Evolutionary conservation across 208 protist genomes (phyloP).

Genomic region (Herpetomonas samuelpessoai): DNA sequence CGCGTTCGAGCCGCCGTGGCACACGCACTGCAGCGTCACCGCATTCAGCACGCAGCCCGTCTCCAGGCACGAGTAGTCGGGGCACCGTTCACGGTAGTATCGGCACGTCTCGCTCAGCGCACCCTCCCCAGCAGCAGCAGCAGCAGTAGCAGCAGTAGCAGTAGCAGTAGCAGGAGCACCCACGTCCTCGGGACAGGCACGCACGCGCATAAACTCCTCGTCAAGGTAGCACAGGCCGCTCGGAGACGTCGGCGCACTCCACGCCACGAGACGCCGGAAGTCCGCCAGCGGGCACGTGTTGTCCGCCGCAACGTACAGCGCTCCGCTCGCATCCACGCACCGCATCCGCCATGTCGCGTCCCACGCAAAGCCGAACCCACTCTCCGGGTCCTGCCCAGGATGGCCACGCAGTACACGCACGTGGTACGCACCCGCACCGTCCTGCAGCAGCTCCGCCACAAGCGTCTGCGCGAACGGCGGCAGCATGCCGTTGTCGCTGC

Average conservation of each 20-base stretch:
- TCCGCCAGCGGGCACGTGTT: conserved; percentile 1
- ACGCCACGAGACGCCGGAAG: neutral
- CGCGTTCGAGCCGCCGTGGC: neutral
- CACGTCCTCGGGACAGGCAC: conserved; percentile 13
- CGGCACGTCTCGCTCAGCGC: conserved; percentile 13
- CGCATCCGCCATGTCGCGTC: conserved; percentile 33
- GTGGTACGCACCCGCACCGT: conserved; percentile 19
- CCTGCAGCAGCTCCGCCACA: conserved; percentile 44
- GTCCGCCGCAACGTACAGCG: neutral
- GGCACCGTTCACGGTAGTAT: conserved; percentile 23
- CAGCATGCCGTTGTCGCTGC: conserved; percentile 16
- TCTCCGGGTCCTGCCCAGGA: conserved; percentile 35
- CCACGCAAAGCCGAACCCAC: conserved; percentile 32
- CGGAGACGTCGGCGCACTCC: conserved; percentile 5
- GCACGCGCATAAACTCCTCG: conserved; percentile 17
- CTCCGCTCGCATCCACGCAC: neutral
- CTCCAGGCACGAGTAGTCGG: conserved; percentile 18
- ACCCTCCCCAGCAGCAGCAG: too few relatives aligned
- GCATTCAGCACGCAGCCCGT: conserved; percentile 17
- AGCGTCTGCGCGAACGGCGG: conserved; percentile 39
- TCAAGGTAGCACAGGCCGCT: conserved; percentile 15
- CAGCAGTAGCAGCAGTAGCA: conserved; percentile 17
- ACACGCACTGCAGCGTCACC: conserved; percentile 22
- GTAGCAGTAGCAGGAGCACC: conserved; percentile 12
- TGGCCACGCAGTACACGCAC: conserved; percentile 52